Percentiles rank a stretch among this genome's conserved stretches.
Conservation (phyloP, 2,329 filamentous ascomycete species). For the Aspergillus flavus region DNA sequence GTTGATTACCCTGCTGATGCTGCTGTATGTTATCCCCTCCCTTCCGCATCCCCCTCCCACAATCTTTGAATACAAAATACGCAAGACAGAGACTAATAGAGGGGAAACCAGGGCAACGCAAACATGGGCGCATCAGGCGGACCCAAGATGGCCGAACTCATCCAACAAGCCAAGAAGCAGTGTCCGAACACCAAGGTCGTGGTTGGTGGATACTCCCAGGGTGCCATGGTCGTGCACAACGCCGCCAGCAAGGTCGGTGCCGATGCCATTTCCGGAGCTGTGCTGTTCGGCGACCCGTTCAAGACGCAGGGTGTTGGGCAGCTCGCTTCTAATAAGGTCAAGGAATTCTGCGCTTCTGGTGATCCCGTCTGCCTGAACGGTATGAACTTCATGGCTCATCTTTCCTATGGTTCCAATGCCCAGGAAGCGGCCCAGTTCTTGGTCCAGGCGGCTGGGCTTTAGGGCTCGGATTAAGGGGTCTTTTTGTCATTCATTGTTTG, state of each 20-base stretch:
- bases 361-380: constrained; percentile 57
- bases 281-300: constrained; percentile 53
- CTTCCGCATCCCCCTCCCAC: no score
- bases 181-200: constrained; percentile 39
- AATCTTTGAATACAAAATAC: neutral
- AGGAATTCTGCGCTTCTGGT: constrained; percentile 53
- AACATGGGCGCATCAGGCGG: constrained; percentile 32
- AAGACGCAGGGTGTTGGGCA: constrained; percentile 41
- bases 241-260: constrained; percentile 31
- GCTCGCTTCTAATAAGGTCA: constrained; percentile 45
- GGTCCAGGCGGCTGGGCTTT: constrained; percentile 26
- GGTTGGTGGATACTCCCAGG: constrained; percentile 39
- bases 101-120: constrained; percentile 27
- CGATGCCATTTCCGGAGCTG: constrained; percentile 43
- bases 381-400: constrained; percentile 45
- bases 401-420: constrained; percentile 43
- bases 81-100: neutral
- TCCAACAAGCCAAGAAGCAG: constrained; percentile 31
- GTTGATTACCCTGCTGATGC: constrained; percentile 35
- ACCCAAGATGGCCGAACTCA: constrained; percentile 32
- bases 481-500: neutral
- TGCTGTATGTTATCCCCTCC: constrained; percentile 16
- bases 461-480: no score
- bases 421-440: constrained; percentile 43
- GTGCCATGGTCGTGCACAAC: constrained; percentile 39